Evolutionary conservation across 1,139 yeast genomes (phyloP).

Genomic region (Blastobotrys apis): DNA sequence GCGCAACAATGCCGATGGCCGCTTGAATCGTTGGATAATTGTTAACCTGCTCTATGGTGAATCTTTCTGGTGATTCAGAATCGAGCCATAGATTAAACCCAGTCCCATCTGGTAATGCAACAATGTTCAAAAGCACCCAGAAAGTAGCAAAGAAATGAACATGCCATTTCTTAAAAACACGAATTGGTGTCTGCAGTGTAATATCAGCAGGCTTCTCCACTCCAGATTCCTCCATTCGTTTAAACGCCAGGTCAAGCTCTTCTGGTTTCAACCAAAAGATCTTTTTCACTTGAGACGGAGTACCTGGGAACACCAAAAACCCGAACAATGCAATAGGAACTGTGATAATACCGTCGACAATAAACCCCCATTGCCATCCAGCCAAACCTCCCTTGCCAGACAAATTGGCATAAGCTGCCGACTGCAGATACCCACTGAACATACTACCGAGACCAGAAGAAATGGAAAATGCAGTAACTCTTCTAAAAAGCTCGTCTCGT

Average conservation of each 20-base stretch:
- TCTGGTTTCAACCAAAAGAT: conserved; percentile 29
- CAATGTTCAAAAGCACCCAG: conserved; percentile 40
- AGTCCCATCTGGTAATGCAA: conserved; percentile 37
- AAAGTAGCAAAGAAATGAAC: conserved; percentile 39
- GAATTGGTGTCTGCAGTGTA: conserved; percentile 28
- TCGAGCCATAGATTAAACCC: conserved; percentile 35
- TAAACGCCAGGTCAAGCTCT: conserved; percentile 29
- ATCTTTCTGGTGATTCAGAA: conserved; percentile 26
- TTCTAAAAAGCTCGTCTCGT: conserved; percentile 44
- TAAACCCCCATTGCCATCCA: conserved; percentile 52
- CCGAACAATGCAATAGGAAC: conserved; percentile 61
- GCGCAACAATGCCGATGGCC: conserved; percentile 45
- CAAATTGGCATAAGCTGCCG: conserved; percentile 38
- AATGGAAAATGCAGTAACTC: conserved; percentile 48
- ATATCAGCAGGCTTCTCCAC: conserved; percentile 32
- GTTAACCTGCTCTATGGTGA: conserved; percentile 28
- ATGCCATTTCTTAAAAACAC: conserved; percentile 36
- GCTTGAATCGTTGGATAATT: conserved; percentile 46
- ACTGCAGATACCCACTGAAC: conserved; percentile 42
- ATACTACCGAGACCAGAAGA: conserved; percentile 37
- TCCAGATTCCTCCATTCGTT: conserved; percentile 33
- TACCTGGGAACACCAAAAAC: conserved; percentile 61
- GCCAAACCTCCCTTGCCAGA: conserved; percentile 39
- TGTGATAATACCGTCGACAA: conserved; percentile 50
- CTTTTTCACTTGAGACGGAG: conserved; percentile 45